phyloP scores from a whole-genome alignment of 2,329 filamentous ascomycete species.

The Pezicula neosporulosa region DNA sequence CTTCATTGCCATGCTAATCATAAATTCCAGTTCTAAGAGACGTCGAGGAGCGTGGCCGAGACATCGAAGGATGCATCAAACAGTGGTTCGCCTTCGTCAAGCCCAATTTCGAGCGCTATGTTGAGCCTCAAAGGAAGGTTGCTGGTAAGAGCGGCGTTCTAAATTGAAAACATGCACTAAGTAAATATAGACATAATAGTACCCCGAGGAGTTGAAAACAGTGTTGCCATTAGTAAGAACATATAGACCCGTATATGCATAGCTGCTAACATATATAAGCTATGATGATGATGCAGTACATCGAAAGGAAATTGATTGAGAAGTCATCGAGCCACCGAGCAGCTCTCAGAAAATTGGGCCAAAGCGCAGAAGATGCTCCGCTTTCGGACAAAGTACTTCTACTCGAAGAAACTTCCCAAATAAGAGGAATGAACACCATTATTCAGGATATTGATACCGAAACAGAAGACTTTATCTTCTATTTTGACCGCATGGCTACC shows the following conservation, averaged over 20 bases:
- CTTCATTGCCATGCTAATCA: too few species aligned
- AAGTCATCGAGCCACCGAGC: conserved; percentile 83
- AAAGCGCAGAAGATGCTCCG: conserved; percentile 66
- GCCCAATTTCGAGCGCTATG: conserved; percentile 91
- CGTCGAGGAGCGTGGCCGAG: conserved; percentile 82
- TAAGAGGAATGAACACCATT: conserved; percentile 86
- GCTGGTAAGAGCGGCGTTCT: conserved; percentile 51
- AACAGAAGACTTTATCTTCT: conserved; percentile 93
- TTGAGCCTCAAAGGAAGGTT: conserved; percentile 85
- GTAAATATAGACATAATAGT: conserved; percentile 74
- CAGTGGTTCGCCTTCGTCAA: conserved; percentile 98
- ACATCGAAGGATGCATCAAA: conserved; percentile 94
- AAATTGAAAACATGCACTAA: neutral
- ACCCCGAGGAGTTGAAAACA: conserved; percentile 90
- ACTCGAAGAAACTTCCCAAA: conserved; percentile 73
- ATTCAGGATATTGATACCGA: conserved; percentile 75
- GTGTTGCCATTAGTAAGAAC: conserved; percentile 74
- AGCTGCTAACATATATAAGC: conserved; percentile 38
- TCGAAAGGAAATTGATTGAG: conserved; percentile 79
- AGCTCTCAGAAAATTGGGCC: conserved; percentile 72
- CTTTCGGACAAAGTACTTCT: conserved; percentile 73
- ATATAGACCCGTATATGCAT: conserved; percentile 5
- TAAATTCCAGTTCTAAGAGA: conserved; percentile 62
- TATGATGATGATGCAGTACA: conserved; percentile 96
- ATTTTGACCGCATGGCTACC: conserved; percentile 87